Conservation (phyloP, 1,284 basidiomycete genomes). For the Malassezia equina region DNA sequence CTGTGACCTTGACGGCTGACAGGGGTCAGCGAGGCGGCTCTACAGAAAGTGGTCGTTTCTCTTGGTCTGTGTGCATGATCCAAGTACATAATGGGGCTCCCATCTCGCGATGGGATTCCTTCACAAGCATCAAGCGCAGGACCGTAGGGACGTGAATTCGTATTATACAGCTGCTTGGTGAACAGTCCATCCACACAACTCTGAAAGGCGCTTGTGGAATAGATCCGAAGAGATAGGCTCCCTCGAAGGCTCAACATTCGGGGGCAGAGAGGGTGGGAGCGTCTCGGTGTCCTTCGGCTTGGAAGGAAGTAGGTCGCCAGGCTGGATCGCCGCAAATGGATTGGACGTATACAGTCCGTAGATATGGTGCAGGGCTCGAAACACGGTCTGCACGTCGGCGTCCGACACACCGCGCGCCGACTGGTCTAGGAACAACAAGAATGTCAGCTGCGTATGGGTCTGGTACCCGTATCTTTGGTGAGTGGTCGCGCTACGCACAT, state of each 20-base stretch:
- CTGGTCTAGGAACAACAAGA: constrained; percentile 17
- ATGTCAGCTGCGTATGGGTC: constrained; percentile 10
- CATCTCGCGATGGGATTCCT: neutral
- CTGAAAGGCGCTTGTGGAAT: neutral
- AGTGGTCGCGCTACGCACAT: constrained; percentile 7
- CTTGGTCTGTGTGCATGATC: constrained; percentile 2
- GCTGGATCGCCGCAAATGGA: neutral
- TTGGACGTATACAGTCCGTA: constrained; percentile 9
- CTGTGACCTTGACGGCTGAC: constrained; percentile 1
- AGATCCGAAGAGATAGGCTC: neutral
- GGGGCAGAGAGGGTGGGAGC: neutral
- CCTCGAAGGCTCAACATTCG: neutral
- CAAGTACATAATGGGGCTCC: neutral
- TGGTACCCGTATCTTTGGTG: constrained; percentile 17
- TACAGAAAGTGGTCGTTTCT: constrained; percentile 13
- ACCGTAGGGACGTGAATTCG: neutral
- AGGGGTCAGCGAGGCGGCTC: constrained; percentile 13
- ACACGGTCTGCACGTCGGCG: constrained; percentile 7
- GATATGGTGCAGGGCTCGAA: neutral
- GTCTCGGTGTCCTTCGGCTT: neutral
- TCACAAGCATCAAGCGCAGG: neutral
- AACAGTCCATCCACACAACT: neutral
- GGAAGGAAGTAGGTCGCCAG: neutral
- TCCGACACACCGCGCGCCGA: constrained; percentile 2
- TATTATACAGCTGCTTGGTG: neutral